Evolutionary conservation across 768 basidiomycete species (phyloP).

Genomic region (Panaeolus papilionaceus): DNA sequence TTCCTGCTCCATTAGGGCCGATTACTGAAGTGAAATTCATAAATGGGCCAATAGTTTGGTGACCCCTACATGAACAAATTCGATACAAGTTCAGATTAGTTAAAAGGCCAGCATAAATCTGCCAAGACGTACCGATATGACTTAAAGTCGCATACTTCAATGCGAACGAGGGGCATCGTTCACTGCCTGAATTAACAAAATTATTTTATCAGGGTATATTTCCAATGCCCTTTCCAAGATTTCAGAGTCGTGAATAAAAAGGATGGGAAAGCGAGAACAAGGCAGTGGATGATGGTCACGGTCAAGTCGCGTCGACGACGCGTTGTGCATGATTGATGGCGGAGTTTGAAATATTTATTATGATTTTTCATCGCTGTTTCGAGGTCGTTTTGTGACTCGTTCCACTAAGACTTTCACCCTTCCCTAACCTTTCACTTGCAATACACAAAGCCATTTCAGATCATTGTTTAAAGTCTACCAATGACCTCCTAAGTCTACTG

Average conservation of each 20-base stretch:
- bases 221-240: background rate
- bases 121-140: constrained; percentile 70
- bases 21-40: constrained; percentile 95
- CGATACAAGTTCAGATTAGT: background rate
- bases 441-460: too few relatives aligned
- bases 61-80: constrained; percentile 52
- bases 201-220: background rate
- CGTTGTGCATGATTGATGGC: constrained; percentile 4
- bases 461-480: too few relatives aligned
- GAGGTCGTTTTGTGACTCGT: too few relatives aligned
- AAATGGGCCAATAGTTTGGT: constrained; percentile 90
- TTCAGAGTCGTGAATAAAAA: background rate
- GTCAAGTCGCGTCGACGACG: constrained; percentile 11
- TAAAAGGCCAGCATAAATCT: constrained; percentile 20
- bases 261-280: background rate
- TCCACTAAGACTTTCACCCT: too few relatives aligned
- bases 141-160: constrained; percentile 97
- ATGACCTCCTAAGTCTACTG: too few relatives aligned
- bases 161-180: constrained; percentile 79
- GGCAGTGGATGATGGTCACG: background rate
- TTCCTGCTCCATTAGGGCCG: constrained; percentile 98
- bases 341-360: background rate
- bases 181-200: background rate
- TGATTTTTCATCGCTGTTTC: background rate
- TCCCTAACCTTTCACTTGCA: too few relatives aligned